Conservation (phyloP, 2,329 filamentous ascomycete species). For the Pseudocercospora pini-densiflorae region DNA sequence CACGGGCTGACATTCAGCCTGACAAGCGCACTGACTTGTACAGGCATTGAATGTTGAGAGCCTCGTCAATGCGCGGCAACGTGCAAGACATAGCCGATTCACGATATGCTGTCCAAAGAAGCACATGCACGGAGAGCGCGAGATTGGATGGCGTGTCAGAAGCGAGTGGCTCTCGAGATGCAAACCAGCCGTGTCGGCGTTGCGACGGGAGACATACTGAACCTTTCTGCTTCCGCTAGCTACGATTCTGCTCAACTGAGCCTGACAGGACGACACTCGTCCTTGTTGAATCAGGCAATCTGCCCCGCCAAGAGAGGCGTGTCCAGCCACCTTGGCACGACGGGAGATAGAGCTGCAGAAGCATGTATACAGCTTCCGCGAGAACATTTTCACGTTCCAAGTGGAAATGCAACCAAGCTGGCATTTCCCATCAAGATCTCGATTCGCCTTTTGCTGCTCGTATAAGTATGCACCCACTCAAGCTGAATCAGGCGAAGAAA, state of each 20-base stretch:
- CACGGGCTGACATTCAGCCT: not conserved
- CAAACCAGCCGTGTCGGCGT: not conserved
- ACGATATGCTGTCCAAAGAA: not conserved
- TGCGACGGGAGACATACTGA: not conserved
- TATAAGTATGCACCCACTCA: not conserved
- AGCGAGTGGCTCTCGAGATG: not conserved
- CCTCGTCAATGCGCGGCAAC: not conserved
- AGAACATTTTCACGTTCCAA: too few species aligned
- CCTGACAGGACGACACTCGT: not conserved
- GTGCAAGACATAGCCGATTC: not conserved
- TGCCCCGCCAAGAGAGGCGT: not conserved
- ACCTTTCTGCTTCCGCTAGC: not conserved
- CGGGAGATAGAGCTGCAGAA: not conserved
- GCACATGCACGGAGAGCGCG: not conserved
- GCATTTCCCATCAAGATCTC: not conserved
- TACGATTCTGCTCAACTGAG: not conserved
- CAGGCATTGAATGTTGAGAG: not conserved
- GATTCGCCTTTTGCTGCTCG: not conserved
- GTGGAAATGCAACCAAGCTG: too few species aligned
- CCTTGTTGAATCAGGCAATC: not conserved
- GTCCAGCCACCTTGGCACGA: not conserved
- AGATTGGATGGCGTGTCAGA: not conserved
- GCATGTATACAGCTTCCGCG: too few species aligned
- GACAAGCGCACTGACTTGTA: not conserved
- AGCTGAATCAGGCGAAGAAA: not conserved